These are phyloP conservation scores for Petasospora rhodanensis DNA, from an alignment of 1,139 yeast genomes.

Conservation along the genomic window DNA sequence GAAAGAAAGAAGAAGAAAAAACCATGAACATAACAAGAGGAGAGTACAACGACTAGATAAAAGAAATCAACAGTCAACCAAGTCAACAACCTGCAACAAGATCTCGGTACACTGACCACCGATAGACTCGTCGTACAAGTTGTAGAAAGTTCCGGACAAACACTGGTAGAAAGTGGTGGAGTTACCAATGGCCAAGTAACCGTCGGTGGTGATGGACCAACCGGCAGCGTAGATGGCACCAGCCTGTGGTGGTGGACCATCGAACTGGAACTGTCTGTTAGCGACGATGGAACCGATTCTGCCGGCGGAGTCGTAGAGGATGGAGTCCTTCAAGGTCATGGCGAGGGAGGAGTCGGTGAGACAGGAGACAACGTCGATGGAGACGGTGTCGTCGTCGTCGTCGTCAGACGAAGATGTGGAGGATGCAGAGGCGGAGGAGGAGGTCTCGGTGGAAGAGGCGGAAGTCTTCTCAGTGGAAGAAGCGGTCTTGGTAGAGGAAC, in stretches of 20 bases:
- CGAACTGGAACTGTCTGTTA: conserved; percentile 81
- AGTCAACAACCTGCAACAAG: conserved; percentile 55
- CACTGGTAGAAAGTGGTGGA: conserved; percentile 66
- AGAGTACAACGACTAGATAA: background rate
- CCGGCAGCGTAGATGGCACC: conserved; percentile 82
- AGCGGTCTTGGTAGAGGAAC: conserved; percentile 9
- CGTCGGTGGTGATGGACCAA: conserved; percentile 63
- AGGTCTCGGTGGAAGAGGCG: conserved; percentile 13
- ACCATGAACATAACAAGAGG: background rate
- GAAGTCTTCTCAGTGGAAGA: conserved; percentile 13
- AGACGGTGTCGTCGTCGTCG: conserved; percentile 24
- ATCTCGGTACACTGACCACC: conserved; percentile 64
- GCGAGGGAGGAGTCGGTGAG: conserved; percentile 44
- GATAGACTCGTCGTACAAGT: conserved; percentile 64
- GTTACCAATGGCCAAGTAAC: conserved; percentile 66
- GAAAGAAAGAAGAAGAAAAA: too few relatives aligned
- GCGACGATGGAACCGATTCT: conserved; percentile 80
- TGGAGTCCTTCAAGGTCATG: conserved; percentile 46
- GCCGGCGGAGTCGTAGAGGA: conserved; percentile 55
- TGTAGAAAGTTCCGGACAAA: conserved; percentile 72
- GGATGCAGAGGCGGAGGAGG: conserved; percentile 40
- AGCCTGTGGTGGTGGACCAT: conserved; percentile 87
- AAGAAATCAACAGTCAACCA: conserved; percentile 46
- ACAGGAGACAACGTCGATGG: conserved; percentile 37
- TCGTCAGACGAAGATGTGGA: conserved; percentile 24